Evolutionary conservation across 2,329 filamentous ascomycete species (phyloP).

Genomic region (Penicillium sp.): DNA sequence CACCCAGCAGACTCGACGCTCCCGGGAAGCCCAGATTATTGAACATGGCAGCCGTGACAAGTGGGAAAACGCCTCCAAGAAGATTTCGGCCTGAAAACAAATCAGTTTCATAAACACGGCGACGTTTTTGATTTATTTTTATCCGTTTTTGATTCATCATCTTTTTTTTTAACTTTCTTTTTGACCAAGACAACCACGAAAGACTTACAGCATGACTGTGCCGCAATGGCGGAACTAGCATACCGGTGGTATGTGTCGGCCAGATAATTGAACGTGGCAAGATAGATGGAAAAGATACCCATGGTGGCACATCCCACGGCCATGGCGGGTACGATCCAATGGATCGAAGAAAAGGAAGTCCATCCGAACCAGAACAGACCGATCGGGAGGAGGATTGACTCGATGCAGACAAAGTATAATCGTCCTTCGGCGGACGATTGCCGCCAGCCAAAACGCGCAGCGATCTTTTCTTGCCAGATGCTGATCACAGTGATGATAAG

Average conservation of each 20-base stretch:
- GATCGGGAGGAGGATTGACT: conserved; percentile 66
- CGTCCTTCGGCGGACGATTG: conserved; percentile 62
- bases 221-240: conserved; percentile 77
- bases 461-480: conserved; percentile 65
- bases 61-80: conserved; percentile 71
- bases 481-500: conserved; percentile 62
- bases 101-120: not conserved
- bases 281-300: conserved; percentile 79
- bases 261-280: conserved; percentile 88
- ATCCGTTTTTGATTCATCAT: too few relatives aligned
- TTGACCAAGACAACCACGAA: too few relatives aligned
- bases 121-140: too few relatives aligned
- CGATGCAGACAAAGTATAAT: conserved; percentile 76
- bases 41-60: conserved; percentile 71
- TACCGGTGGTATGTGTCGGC: conserved; percentile 83
- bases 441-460: conserved; percentile 45
- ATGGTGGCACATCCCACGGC: conserved; percentile 70
- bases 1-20: conserved; percentile 70
- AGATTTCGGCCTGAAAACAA: conserved; percentile 60
- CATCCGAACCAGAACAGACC: conserved; percentile 79
- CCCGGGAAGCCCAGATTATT: conserved; percentile 61
- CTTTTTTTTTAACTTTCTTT: too few relatives aligned
- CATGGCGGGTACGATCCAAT: conserved; percentile 67
- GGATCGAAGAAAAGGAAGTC: conserved; percentile 56
- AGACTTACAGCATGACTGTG: conserved; percentile 66